Base-by-base conservation (phyloP, 2,329 filamentous ascomycete species). In the Helicocarpus griseus region DNA sequence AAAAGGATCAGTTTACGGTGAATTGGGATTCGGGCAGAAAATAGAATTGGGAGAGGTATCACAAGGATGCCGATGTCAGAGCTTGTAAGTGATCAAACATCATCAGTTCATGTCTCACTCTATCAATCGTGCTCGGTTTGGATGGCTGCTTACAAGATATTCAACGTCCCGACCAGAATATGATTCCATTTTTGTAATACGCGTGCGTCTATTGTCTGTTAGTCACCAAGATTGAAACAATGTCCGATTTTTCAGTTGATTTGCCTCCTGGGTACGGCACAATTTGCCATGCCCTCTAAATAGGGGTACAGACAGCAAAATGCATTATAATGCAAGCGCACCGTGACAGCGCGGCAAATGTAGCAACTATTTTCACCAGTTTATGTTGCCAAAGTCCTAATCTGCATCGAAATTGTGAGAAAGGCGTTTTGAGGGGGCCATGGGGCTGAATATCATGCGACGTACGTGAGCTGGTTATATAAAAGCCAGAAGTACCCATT, bases 401-500 rank as follows among this genome's bases (percentile, higher is more conserved):
- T 44, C 60, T 62, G 14, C 48, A 8, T 29, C 17, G 31, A 3
- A 31, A 9, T 26, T 1, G n/a, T n/a, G 36, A 22, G 14, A 39
- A 22, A 1, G 1, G 1, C 9, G n/a, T 11, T 35, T 11, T 35
- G 6, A 9, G 9, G 31, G 31, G 9, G 2, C 9, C 31, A 4
- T 35, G 3, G 3, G 31, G 31, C 9, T 35, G 3, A 3, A 35
- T 35, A 35, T 35, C 31, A 56, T n/a, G n/a, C n/a, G n/a, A n/a
- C 59, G 17, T 55, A 61, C 60, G 60, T 61, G 44, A 64, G 53
- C 49, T 62, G 63, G 54, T 59, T 58, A 48, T 65, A 67, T 5
- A 67, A 58, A 39, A n/a, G 59, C 61, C 9, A 67, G 54, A 5
- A 67, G 53, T n/a, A 67, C 60, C 2, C 58, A 61, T 44, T 67